phyloP scores from a whole-genome alignment of 1,284 basidiomycete genomes.

The Acaromyces ingoldii region DNA sequence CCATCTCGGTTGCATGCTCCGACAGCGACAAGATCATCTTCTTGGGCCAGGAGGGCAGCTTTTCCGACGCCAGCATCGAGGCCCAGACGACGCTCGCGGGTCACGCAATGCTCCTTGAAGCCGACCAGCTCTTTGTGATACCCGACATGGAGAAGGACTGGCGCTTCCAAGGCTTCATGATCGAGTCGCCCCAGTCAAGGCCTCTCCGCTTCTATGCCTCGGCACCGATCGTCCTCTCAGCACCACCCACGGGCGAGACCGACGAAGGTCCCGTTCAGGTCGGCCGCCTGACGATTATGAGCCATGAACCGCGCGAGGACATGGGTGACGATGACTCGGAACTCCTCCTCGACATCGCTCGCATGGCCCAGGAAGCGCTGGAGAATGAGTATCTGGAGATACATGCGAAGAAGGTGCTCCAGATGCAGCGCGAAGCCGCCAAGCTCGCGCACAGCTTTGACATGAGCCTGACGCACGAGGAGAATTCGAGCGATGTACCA shows the following conservation, averaged over 20 bases:
- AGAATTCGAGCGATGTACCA: no score
- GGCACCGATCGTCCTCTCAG: constrained; percentile 25
- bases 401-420: constrained; percentile 18
- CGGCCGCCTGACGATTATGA: constrained; percentile 33
- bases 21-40: constrained; percentile 22
- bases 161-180: constrained; percentile 24
- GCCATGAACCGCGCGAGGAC: constrained; percentile 16
- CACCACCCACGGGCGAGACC: constrained; percentile 11
- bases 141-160: constrained; percentile 24
- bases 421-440: constrained; percentile 25
- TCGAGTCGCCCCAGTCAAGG: no score
- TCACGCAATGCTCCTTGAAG: constrained; percentile 32
- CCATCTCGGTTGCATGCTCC: constrained; percentile 22
- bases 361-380: constrained; percentile 30
- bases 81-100: constrained; percentile 19
- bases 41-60: constrained; percentile 20
- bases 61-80: constrained; percentile 7
- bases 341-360: constrained; percentile 24
- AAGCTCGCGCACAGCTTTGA: constrained; percentile 19
- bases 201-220: constrained; percentile 32
- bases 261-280: constrained; percentile 21
- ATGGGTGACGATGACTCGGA: constrained; percentile 26
- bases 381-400: constrained; percentile 25
- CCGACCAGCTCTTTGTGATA: constrained; percentile 28
- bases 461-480: no score